Conservation (phyloP, 2,329 filamentous ascomycete species). For the Phyllosticta citriasiana region DNA sequence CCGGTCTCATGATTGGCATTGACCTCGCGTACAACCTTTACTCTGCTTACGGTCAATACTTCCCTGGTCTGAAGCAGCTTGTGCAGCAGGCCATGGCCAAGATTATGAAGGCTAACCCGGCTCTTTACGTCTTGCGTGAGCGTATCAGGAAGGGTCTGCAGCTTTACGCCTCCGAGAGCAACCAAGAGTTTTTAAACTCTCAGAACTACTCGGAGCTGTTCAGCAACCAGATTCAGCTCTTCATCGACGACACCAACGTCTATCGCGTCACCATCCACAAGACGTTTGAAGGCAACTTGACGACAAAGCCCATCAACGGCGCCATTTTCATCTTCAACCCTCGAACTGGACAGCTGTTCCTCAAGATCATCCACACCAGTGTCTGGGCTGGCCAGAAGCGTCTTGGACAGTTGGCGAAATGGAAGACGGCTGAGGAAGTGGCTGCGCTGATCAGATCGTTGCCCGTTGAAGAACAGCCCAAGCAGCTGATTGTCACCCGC, state of each 20-base stretch:
- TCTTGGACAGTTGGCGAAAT: constrained; percentile 95
- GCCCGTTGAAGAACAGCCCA: constrained; percentile 95
- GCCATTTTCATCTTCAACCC: constrained; percentile 99
- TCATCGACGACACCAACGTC: constrained; percentile 98
- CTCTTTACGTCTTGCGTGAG: constrained; percentile 89
- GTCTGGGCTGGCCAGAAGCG: constrained; percentile 99
- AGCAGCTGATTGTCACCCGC: constrained; percentile 94
- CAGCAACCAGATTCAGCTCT: constrained; percentile 97
- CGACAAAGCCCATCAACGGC: constrained; percentile 98
- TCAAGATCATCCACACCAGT: constrained; percentile 99
- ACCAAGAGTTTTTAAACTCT: constrained; percentile 97
- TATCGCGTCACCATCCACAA: constrained; percentile 99
- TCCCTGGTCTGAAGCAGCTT: constrained; percentile 90
- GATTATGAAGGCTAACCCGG: constrained; percentile 99
- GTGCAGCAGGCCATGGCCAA: constrained; percentile 98
- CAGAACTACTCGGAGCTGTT: constrained; percentile 99
- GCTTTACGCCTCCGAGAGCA: constrained; percentile 95
- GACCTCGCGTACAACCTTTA: constrained; percentile 98
- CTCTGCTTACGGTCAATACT: constrained; percentile 97
- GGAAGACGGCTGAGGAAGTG: constrained; percentile 99
- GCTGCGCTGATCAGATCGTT: constrained; percentile 91
- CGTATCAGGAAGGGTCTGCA: constrained; percentile 98
- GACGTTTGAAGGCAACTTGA: constrained; percentile 98
- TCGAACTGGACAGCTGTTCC: constrained; percentile 90
- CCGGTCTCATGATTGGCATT: constrained; percentile 94